These are phyloP conservation scores for Salvia hispanica DNA, from an alignment of 257 asterid species.

Conservation along the genomic window DNA sequence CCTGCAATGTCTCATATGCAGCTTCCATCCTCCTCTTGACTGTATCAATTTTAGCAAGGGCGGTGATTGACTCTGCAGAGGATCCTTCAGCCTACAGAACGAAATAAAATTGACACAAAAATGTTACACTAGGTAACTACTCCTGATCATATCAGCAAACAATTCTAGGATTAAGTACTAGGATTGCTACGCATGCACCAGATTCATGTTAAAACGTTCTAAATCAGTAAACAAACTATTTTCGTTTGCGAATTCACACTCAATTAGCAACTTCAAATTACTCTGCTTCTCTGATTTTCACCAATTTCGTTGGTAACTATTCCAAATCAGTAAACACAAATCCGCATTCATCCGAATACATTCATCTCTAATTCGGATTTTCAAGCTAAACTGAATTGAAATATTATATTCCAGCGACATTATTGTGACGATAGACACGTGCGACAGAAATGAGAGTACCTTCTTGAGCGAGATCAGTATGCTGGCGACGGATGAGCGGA, in stretches of 20 bases:
- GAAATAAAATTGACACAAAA: slow-evolving; percentile 17
- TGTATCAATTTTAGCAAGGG: slow-evolving; percentile 90
- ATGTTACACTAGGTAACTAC: neutral
- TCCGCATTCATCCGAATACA: slow-evolving; percentile 8
- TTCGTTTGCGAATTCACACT: slow-evolving; percentile 18
- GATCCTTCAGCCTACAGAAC: slow-evolving; percentile 86
- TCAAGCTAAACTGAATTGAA: slow-evolving; percentile 2
- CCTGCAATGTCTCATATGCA: slow-evolving; percentile 97
- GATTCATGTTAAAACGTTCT: slow-evolving; percentile 2
- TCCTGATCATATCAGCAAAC: slow-evolving; percentile 1
- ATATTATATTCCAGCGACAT: neutral
- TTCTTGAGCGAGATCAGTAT: slow-evolving; percentile 74
- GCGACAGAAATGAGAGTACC: slow-evolving; percentile 39
- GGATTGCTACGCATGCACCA: neutral
- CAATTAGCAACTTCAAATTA: slow-evolving; percentile 22
- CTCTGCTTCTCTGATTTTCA: slow-evolving; percentile 13
- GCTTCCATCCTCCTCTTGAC: slow-evolving; percentile 98
- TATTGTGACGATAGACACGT: neutral
- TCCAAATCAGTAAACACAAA: neutral
- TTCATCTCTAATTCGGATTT: neutral
- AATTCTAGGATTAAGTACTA: neutral
- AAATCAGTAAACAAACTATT: slow-evolving; percentile 17
- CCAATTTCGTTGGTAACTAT: neutral
- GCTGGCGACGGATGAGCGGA: slow-evolving; percentile 85
- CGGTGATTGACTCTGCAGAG: slow-evolving; percentile 86